These are phyloP conservation scores for Trichoderma atroviride DNA, from an alignment of 2,329 filamentous ascomycete species.

Conservation along the genomic window DNA sequence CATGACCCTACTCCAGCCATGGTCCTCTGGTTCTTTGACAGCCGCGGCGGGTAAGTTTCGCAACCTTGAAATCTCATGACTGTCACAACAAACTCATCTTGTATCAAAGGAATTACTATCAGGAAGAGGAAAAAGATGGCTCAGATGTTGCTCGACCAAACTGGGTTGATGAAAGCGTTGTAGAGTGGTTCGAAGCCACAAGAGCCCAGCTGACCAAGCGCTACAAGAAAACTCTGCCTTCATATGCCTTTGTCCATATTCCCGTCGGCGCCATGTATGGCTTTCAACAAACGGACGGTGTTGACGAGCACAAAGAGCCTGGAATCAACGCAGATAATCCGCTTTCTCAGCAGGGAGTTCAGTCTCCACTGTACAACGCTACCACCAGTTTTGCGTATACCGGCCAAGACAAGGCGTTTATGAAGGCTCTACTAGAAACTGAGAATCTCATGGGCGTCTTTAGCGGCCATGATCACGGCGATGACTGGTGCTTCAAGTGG, in stretches of 20 bases:
- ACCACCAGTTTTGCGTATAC: neutral
- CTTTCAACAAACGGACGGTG: neutral
- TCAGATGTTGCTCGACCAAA: neutral
- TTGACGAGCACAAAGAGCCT: neutral
- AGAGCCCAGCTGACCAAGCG: neutral
- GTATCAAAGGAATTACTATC: neutral
- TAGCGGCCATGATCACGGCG: neutral
- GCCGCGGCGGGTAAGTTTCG: neutral
- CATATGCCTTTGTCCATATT: neutral
- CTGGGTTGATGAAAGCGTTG: neutral
- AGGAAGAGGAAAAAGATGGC: neutral
- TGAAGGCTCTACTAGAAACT: neutral
- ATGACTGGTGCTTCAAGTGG: conserved; percentile 3
- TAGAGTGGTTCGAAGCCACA: neutral
- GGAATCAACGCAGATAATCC: neutral
- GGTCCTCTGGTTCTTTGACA: conserved; percentile 1
- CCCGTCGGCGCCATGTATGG: neutral
- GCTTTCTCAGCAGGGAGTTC: neutral
- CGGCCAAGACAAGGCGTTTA: neutral
- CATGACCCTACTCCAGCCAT: neutral
- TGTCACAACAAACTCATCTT: neutral
- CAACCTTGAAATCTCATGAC: no score
- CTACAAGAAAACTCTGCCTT: neutral
- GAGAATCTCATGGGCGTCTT: neutral
- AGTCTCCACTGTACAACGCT: neutral